These are phyloP conservation scores for Metschnikowia proteae DNA, from an alignment of 805 yeast species.

Conservation along the genomic window DNA sequence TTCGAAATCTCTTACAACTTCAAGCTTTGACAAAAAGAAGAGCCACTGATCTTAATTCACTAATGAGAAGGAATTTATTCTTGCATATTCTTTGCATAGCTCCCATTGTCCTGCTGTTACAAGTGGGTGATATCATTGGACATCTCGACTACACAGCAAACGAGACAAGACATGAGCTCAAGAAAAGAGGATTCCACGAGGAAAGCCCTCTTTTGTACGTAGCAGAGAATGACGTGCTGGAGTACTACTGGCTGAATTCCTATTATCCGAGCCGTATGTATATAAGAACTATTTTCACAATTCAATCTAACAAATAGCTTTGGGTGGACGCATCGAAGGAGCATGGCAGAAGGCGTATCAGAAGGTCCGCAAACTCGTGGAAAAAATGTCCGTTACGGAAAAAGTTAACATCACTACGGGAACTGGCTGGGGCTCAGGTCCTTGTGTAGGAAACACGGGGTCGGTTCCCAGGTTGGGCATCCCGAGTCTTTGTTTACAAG, in stretches of 20 bases:
- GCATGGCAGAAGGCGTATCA: conserved; percentile 58
- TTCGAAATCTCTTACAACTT: not conserved
- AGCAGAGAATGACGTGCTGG: conserved; percentile 27
- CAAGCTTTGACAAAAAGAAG: not conserved
- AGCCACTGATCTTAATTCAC: not conserved
- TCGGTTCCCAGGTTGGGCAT: conserved; percentile 52
- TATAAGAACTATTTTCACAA: not conserved
- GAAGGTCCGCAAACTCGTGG: conserved; percentile 52
- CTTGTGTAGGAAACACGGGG: conserved; percentile 61
- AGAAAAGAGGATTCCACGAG: conserved; percentile 27
- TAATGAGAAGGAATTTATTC: not conserved
- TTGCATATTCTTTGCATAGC: not conserved
- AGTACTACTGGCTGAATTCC: conserved; percentile 26
- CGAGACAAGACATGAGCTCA: conserved; percentile 11
- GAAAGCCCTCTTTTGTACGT: conserved; percentile 28
- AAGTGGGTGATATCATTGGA: conserved; percentile 11
- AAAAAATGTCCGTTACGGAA: conserved; percentile 53
- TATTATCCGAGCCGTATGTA: conserved; percentile 39
- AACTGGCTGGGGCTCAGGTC: conserved; percentile 61
- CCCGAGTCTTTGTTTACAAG: conserved; percentile 55
- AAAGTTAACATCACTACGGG: conserved; percentile 63
- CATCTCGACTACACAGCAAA: conserved; percentile 11
- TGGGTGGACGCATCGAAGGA: conserved; percentile 46
- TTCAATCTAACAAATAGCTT: conserved; percentile 21
- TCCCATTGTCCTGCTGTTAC: conserved; percentile 9